Evolutionary conservation across 2,329 filamentous ascomycete species (phyloP).

Genomic region (Emmonsiellopsis sp.): DNA sequence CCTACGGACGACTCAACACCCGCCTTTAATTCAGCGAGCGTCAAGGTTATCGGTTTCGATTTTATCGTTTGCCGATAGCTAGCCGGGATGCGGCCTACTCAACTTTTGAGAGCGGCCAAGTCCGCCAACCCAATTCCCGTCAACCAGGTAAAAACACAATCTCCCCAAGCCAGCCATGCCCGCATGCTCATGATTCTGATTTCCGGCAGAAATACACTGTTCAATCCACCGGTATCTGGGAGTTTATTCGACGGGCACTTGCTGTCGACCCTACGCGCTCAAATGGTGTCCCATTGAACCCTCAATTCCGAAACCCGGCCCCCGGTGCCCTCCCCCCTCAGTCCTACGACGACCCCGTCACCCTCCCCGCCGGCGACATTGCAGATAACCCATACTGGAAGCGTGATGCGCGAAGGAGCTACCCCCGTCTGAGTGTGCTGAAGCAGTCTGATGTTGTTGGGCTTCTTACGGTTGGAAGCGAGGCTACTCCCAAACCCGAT

Average conservation of each 20-base stretch:
- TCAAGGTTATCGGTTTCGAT: background rate
- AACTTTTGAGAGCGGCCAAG: constrained; percentile 28
- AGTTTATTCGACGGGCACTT: constrained; percentile 64
- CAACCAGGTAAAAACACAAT: constrained; percentile 21
- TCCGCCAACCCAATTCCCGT: constrained; percentile 29
- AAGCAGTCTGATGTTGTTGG: constrained; percentile 77
- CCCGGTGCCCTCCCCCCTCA: constrained; percentile 64
- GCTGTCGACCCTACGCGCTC: constrained; percentile 82
- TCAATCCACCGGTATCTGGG: constrained; percentile 83
- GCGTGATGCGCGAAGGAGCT: constrained; percentile 74
- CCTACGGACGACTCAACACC: background rate
- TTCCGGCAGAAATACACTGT: constrained; percentile 80
- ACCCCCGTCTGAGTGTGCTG: constrained; percentile 70
- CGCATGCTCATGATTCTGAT: background rate
- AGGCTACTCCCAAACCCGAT: constrained; percentile 69
- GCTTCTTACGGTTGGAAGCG: constrained; percentile 76
- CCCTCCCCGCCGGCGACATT: constrained; percentile 72
- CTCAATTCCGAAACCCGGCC: constrained; percentile 79
- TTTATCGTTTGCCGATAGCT: background rate
- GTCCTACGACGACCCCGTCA: constrained; percentile 72
- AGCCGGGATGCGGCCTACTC: constrained; percentile 17
- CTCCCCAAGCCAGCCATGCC: background rate
- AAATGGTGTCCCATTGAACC: constrained; percentile 84
- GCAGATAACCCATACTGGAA: constrained; percentile 96
- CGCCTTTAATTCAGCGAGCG: background rate